Evolutionary conservation across 805 yeast genomes (phyloP).

Genomic region (Isabelozyma gotoi): DNA sequence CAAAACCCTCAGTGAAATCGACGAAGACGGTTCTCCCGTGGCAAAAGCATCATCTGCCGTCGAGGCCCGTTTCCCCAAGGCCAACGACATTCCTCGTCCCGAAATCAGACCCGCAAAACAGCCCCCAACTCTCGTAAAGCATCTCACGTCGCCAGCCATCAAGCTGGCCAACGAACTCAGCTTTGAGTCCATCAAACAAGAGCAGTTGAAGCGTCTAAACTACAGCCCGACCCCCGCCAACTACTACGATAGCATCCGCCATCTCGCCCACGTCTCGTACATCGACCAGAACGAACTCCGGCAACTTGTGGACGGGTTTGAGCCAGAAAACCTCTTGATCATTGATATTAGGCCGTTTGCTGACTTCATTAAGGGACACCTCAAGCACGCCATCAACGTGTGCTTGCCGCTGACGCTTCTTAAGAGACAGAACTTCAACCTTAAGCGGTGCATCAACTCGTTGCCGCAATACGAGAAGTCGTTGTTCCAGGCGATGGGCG

Average conservation of each 20-base stretch:
- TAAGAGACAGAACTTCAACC: slow-evolving; percentile 69
- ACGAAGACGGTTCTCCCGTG: slow-evolving; percentile 1
- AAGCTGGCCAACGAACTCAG: slow-evolving; percentile 12
- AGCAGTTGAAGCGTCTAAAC: slow-evolving; percentile 22
- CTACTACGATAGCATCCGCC: slow-evolving; percentile 12
- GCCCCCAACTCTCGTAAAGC: not conserved
- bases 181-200: slow-evolving; percentile 15
- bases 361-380: slow-evolving; percentile 60
- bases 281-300: not conserved
- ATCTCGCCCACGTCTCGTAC: slow-evolving; percentile 13
- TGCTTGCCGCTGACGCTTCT: slow-evolving; percentile 89
- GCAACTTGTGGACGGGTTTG: not conserved
- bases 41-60: not conserved
- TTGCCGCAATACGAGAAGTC: slow-evolving; percentile 52
- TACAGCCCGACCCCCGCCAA: slow-evolving; percentile 17
- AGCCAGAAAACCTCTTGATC: slow-evolving; percentile 29
- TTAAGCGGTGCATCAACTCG: slow-evolving; percentile 61
- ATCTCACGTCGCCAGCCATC: slow-evolving; percentile 9
- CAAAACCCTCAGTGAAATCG: slow-evolving; percentile 7
- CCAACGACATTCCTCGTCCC: not conserved
- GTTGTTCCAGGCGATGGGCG: slow-evolving; percentile 37
- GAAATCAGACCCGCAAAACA: not conserved
- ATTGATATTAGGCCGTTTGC: slow-evolving; percentile 82
- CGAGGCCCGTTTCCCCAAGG: slow-evolving; percentile 3
- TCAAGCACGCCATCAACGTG: slow-evolving; percentile 65